Evolutionary conservation across 2,329 filamentous ascomycete genomes (phyloP), one percentile per base, ranked within the genome.

Genomic region (Neonectria faginata): DNA sequence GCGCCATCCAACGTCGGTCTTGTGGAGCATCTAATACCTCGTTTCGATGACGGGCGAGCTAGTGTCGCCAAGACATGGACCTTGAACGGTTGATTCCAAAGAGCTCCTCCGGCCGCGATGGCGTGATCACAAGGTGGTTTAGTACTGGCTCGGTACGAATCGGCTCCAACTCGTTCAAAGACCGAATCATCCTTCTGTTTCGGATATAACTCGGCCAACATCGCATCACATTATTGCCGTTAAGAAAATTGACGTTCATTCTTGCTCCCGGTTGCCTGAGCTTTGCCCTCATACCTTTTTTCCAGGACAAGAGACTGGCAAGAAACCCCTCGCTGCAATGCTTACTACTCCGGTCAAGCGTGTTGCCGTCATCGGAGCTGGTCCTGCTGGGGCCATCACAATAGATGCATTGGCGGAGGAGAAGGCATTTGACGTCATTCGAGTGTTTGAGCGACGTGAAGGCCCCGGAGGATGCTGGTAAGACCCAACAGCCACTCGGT

Each of bases 401-500:
- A 83, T 88, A 3, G 87, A 90, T 78, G 87, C 88, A 5, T 75
- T 90, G 31, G 82, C 81, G 27, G 82, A 87, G 71, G 88, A 91
- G 73, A 80, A 86, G 65, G 73, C 78, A 0, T 90, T 90, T 70
- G 85, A 89, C 62, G 75, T 80, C 2, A 86, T 90, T 59, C 82
- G 86, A 6, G 86, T 90, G 0, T 91, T 90, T 72, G 88, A 91
- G 72, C 80, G 88, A 29, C 83, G 87, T 55, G 85, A 88, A 65
- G 82, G 80, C 14, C 80, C 86, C 1, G 88, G 88, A 55, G 88
- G 88, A 18, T 88, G 85, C 59, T 91, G 88, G 88, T 89, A 74
- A 72, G 82, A 51, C 53, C 44, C 18, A 3, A 6, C 25, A 36
- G 5, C 14, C 36, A 12, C 3, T 16, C 29, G 5, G 25, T 25